Percentiles rank a stretch among this genome's conserved stretches.
Conservation (phyloP, 78 protist genomes). For the Carpediemonas membranifera region DNA sequence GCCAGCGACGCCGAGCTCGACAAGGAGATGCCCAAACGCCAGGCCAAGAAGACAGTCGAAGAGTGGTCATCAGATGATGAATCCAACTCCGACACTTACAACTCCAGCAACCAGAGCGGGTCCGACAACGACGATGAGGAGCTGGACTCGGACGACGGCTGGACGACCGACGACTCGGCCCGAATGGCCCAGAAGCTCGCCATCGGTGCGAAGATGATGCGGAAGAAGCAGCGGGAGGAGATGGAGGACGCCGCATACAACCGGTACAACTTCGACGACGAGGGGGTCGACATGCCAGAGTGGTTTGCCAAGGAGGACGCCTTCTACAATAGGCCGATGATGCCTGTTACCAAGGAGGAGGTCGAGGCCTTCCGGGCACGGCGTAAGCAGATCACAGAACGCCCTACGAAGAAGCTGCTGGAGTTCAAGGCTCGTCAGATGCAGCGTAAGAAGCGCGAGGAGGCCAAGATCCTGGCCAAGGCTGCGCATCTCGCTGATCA, state of each 20-base stretch:
- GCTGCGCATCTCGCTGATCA: too few species aligned
- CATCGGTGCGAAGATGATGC: conserved; percentile 40
- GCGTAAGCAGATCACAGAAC: conserved; percentile 40
- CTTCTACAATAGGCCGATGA: conserved; percentile 8
- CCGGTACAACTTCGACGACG: conserved; percentile 53
- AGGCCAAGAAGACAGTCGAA: background rate
- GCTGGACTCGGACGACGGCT: background rate
- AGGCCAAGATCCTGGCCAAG: too few species aligned
- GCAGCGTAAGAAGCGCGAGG: background rate
- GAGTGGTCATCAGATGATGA: background rate
- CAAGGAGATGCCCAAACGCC: too few species aligned
- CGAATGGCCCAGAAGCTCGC: conserved; percentile 39
- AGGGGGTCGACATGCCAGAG: conserved; percentile 40
- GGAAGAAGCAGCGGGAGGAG: conserved; percentile 33
- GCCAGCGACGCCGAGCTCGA: too few species aligned
- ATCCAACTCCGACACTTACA: background rate
- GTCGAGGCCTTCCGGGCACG: conserved; percentile 15
- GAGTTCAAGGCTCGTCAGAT: conserved; percentile 72
- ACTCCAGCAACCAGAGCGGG: background rate
- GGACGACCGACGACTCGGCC: conserved; percentile 20
- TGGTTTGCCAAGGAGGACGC: conserved; percentile 70
- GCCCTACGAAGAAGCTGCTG: conserved; percentile 63
- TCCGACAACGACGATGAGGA: background rate
- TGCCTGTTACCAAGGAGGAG: conserved; percentile 56
- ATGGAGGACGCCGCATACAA: conserved; percentile 63